phyloP scores from a whole-genome alignment of 306 rosid species.

The Lathyrus aphaca region DNA sequence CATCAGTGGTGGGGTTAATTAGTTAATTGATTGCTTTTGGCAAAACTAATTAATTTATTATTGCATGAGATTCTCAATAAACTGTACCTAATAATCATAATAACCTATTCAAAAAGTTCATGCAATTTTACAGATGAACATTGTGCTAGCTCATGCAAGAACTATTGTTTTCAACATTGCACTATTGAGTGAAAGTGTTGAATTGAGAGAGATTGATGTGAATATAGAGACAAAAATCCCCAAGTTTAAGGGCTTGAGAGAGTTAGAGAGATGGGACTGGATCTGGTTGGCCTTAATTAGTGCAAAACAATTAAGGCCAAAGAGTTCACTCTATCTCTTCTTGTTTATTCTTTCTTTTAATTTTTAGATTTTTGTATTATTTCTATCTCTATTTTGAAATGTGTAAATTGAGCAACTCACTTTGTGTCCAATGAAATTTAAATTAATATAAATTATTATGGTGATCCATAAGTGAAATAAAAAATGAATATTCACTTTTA shows the following conservation, averaged over 20 bases:
- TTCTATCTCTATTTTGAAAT: neutral
- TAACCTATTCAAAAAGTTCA: conserved; percentile 3
- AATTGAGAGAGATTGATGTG: neutral
- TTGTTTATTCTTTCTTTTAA: conserved; percentile 5
- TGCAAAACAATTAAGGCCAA: neutral
- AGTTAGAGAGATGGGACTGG: conserved; percentile 30
- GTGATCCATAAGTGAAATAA: neutral
- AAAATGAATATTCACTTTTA: no score
- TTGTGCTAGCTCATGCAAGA: neutral
- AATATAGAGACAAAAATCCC: conserved; percentile 13
- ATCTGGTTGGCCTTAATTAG: neutral
- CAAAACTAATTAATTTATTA: neutral
- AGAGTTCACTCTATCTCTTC: neutral
- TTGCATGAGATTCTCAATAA: conserved; percentile 13
- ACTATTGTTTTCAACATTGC: neutral
- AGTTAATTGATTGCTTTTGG: conserved; percentile 3
- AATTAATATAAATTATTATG: neutral
- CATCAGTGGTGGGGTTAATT: conserved; percentile 89
- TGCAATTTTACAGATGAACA: neutral
- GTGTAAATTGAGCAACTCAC: neutral
- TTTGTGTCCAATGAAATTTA: neutral
- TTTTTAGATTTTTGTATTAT: conserved; percentile 11
- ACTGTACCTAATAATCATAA: neutral
- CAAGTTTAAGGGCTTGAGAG: conserved; percentile 7
- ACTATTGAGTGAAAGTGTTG: neutral